phyloP scores from a whole-genome alignment of 1,284 basidiomycete species.

The Hypsizygus ulmarius region DNA sequence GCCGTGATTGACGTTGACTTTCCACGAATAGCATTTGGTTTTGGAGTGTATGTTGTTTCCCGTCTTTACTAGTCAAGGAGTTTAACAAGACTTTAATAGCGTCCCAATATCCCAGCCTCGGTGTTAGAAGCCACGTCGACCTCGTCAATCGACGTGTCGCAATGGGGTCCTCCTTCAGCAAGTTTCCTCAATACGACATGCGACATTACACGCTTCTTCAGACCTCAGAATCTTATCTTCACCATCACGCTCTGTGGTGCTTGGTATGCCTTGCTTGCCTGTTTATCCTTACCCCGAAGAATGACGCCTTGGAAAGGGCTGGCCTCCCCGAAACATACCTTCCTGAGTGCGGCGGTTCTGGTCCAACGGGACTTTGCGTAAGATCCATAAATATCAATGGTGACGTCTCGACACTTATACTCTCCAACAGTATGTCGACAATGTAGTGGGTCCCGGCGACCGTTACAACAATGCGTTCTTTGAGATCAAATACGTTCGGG shows the following conservation, averaged over 20 bases:
- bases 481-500: constrained; percentile 28
- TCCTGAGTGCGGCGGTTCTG: constrained; percentile 21
- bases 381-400: constrained; percentile 5
- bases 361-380: constrained; percentile 30
- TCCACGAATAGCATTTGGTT: constrained; percentile 72
- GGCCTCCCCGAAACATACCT: constrained; percentile 26
- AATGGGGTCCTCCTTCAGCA: constrained; percentile 61
- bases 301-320: constrained; percentile 21
- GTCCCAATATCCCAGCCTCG: constrained; percentile 41
- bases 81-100: constrained; percentile 26
- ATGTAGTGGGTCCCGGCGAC: constrained; percentile 37
- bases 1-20: not conserved
- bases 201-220: constrained; percentile 50
- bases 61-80: not conserved
- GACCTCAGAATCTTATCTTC: constrained; percentile 49
- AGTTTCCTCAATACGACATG: constrained; percentile 49
- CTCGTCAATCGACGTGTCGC: constrained; percentile 45
- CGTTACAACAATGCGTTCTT: constrained; percentile 32
- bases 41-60: constrained; percentile 37
- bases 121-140: constrained; percentile 33
- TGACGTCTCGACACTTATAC: not conserved
- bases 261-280: constrained; percentile 30
- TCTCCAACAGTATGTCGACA: constrained; percentile 35
- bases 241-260: constrained; percentile 44
- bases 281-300: not conserved